Evolutionary conservation across 2,329 filamentous ascomycete genomes (phyloP), one percentile per base, ranked within the genome.

Genomic region (Paecilomyces fulvus): DNA sequence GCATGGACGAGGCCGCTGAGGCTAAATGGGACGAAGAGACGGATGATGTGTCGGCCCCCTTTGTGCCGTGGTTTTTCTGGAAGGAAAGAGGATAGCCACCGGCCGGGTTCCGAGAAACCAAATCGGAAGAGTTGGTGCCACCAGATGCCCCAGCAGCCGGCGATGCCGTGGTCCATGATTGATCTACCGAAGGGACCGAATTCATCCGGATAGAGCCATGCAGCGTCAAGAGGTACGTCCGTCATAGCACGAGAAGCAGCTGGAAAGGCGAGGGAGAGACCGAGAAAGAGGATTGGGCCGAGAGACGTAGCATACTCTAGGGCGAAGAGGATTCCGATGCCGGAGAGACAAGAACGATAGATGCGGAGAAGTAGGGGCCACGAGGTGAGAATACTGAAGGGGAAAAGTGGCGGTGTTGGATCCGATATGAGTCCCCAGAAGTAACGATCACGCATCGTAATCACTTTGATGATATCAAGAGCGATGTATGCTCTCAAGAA

Each of bases 71-170:
- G 53, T 8, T 37, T 55, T 23, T 1, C 69, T 65, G 54, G 63
- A 11, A 56, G 58, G n/a, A 30, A 70, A 63, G 54, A 71, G 63
- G 62, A 67, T 61, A 59, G 60, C 63, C 57, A 83, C 52, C 62
- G 77, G 68, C 17, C 78, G 23, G 62, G 70, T 23, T 60, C 65
- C 72, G 46, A 59, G 54, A 59, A 69, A 61, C 83, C 84, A 55
- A 84, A 80, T 0, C 91, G 87, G 74, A 96, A 95, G 2, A 87
- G 86, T 72, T 96, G 92, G 70, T 97, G 92, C 92, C 92, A 96
- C 80, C 85, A 92, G 21, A 78, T 79, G 49, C 88, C 86, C 92
- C 92, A 97, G 73, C 87, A 88, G 0, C 91, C 92, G 0, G 82
- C 80, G 1, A 96, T 77, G 0, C 92, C 92, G 57, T 83, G 78